Evolutionary conservation across 352 stramenopile genomes (phyloP).

Genomic region (Phytophthora chlamydospora): DNA sequence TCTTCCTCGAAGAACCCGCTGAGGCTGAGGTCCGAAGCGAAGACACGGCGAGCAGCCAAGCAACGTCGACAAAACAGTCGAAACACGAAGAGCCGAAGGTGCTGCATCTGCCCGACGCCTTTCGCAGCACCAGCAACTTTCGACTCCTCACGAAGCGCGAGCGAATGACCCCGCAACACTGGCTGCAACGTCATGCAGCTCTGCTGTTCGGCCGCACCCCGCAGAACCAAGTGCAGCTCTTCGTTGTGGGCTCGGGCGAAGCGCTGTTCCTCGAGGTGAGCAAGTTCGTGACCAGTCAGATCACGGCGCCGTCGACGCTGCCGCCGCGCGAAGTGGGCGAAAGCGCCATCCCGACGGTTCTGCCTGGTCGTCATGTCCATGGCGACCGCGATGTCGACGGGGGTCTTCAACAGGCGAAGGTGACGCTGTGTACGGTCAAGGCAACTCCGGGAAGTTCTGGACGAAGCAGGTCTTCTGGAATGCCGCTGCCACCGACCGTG

Average conservation of each 20-base stretch:
- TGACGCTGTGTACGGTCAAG: conserved; percentile 78
- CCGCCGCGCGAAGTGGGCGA: conserved; percentile 43
- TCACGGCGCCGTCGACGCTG: conserved; percentile 51
- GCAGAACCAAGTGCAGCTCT: conserved; percentile 79
- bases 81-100: conserved; percentile 6
- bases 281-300: conserved; percentile 62
- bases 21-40: conserved; percentile 16
- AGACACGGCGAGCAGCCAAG: conserved; percentile 16
- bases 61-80: conserved; percentile 8
- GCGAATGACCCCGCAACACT: conserved; percentile 48
- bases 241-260: conserved; percentile 78
- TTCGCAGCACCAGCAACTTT: conserved; percentile 63
- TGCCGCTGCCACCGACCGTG: conserved; percentile 29
- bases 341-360: conserved; percentile 52
- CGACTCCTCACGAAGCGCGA: conserved; percentile 53
- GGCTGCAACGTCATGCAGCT: conserved; percentile 46
- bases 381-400: conserved; percentile 15
- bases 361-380: conserved; percentile 12
- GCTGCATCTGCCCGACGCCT: conserved; percentile 32
- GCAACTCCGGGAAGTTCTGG: conserved; percentile 26
- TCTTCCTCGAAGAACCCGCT: conserved; percentile 45
- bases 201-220: conserved; percentile 53
- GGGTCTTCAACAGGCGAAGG: conserved; percentile 59
- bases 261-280: conserved; percentile 73
- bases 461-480: conserved; percentile 13